Evolutionary conservation across 129 eudicot species (phyloP).

Genomic region (Artemisia tridentata): DNA sequence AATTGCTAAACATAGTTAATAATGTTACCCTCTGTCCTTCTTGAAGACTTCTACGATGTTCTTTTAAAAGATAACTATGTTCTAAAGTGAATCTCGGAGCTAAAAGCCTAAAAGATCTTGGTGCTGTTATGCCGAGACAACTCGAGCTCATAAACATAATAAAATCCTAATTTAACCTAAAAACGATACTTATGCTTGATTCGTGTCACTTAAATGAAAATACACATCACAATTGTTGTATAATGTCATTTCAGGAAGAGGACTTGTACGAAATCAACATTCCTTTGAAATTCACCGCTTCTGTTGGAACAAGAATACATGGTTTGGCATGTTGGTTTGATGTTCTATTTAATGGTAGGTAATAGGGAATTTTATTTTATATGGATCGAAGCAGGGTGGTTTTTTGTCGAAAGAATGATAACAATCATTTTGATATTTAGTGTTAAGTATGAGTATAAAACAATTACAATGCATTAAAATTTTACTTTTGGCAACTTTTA

Average conservation of each 20-base stretch:
- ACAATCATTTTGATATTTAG: background rate
- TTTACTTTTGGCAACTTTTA: background rate
- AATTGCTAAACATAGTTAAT: background rate
- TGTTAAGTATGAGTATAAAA: background rate
- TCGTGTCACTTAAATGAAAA: constrained; percentile 3
- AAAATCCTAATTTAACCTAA: background rate
- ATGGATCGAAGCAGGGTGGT: background rate
- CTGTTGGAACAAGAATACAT: constrained; percentile 80
- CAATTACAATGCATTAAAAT: background rate
- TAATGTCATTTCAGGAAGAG: constrained; percentile 58
- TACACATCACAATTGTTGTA: background rate
- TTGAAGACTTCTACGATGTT: constrained; percentile 4
- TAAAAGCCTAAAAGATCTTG: background rate
- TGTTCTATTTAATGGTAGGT: constrained; percentile 95
- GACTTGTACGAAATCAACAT: constrained; percentile 83
- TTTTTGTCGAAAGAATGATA: background rate
- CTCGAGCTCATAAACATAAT: constrained; percentile 1
- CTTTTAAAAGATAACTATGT: background rate
- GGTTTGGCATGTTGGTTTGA: constrained; percentile 99
- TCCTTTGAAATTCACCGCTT: constrained; percentile 65
- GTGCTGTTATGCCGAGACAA: background rate
- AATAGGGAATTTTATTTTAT: background rate
- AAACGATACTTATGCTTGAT: background rate
- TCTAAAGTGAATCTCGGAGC: background rate
- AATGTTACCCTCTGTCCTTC: background rate